Evolutionary conservation across 2,329 filamentous ascomycete species (phyloP), one percentile per base, ranked within the genome.

Genomic region (Tolypocladium endophyticum): DNA sequence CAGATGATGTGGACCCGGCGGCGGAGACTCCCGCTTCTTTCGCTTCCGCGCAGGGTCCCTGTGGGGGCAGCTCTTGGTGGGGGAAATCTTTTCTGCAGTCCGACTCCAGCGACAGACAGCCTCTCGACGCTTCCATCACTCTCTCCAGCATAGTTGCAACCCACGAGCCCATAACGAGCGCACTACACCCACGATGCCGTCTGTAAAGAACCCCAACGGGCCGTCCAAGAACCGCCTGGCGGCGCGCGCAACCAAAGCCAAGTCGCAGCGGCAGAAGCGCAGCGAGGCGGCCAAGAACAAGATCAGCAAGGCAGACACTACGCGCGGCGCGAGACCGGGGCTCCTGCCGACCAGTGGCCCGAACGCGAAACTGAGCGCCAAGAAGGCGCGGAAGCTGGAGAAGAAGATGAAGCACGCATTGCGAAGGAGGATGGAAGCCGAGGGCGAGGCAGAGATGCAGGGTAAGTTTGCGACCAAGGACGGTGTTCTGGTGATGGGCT

Each of bases 141-240:
- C 8, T 30, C 30, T 23, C 20, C 50, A 35, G 4, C 11, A 8
- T 2, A 53, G 35, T 20, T 11, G 1, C 50, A 53, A 53, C 14
- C 30, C 23, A 11, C 20, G 20, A 54, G 18, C 30, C 50, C 28
- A 33, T 2, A 30, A 23, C 30, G 30, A 54, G 20, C 30, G 30
- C 30, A 14, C n/a, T 54, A 8, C 20, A 6, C 7, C 14, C 58
- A 67, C 59, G 63, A 84, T 83, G 80, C 77, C 79, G 20, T 84
- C 81, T 55, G 77, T 82, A 65, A 80, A 80, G 64, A 85, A 83
- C 73, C 82, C 81, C 67, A 85, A 85, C 76, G 76, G 74, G 55
- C 76, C 76, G 12, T 83, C 80, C 58, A 79, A 78, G 67, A 83
- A 82, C 75, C 78, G 81, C 18, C 71, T 79, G 45, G 74, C 74